Percentiles rank a stretch among this genome's conserved stretches.
phyloP scores from a whole-genome alignment of 78 protist genomes.

The Speleostelium caveatum region DNA sequence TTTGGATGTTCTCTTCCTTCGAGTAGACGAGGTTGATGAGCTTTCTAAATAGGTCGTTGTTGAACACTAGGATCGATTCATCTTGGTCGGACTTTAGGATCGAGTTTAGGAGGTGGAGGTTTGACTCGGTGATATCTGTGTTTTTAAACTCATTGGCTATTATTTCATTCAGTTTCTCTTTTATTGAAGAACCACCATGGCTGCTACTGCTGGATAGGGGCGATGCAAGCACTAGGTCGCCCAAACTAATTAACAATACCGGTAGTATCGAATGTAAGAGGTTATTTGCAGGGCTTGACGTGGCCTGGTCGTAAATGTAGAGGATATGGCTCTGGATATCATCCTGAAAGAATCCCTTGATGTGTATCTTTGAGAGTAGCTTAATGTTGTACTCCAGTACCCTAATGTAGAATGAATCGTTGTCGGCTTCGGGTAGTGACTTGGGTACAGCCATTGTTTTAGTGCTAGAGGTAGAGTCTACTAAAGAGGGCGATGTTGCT shows the following conservation, averaged over 20 bases:
- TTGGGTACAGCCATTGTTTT: not conserved
- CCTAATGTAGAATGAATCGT: slow-evolving; percentile 24
- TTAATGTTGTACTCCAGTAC: slow-evolving; percentile 24
- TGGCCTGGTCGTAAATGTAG: not conserved
- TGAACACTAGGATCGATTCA: not conserved
- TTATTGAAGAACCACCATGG: not conserved
- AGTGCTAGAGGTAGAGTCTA: not conserved
- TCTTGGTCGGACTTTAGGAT: not conserved
- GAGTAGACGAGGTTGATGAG: slow-evolving; percentile 19
- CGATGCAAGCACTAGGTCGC: slow-evolving; percentile 1
- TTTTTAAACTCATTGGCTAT: slow-evolving; percentile 14
- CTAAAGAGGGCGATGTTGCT: not conserved
- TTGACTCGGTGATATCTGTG: slow-evolving; percentile 19
- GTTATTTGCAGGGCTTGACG: not conserved
- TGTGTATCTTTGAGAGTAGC: slow-evolving; percentile 7
- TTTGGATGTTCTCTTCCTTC: not conserved
- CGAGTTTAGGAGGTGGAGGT: not conserved
- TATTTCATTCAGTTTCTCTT: slow-evolving; percentile 7
- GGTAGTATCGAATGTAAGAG: not conserved
- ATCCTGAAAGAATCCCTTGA: not conserved
- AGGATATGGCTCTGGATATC: not conserved
- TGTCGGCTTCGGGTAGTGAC: slow-evolving; percentile 41
- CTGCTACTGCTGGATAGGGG: not conserved
- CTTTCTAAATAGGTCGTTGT: slow-evolving; percentile 32
- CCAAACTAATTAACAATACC: not conserved